Percentiles rank a stretch among this genome's conserved stretches.
Conservation (phyloP, 1,284 basidiomycete species). For the Schizophyllum commune region DNA sequence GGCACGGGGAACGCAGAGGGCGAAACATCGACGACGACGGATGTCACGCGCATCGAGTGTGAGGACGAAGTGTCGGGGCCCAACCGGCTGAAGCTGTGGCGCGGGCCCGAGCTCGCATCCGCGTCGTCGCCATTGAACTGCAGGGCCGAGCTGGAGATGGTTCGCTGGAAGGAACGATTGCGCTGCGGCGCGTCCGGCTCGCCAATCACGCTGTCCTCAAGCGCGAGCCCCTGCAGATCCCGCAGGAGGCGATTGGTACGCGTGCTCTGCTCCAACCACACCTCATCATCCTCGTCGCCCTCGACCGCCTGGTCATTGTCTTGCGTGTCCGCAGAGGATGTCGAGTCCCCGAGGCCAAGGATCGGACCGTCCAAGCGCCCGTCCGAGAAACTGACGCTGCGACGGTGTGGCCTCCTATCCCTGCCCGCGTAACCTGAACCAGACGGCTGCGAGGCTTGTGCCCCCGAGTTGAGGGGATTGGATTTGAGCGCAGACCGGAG, state of each 20-base stretch:
- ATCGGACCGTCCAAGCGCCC: conserved; percentile 83
- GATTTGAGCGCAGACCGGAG: conserved; percentile 49
- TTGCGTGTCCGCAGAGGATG: background rate
- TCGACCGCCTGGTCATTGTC: background rate
- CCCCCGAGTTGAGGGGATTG: conserved; percentile 8
- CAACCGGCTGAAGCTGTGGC: background rate
- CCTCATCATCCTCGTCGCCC: background rate
- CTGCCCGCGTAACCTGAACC: background rate
- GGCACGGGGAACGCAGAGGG: background rate
- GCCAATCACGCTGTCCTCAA: background rate
- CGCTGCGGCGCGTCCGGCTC: background rate
- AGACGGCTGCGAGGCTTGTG: background rate
- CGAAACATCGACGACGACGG: background rate
- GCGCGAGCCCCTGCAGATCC: background rate
- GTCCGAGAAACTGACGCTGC: conserved; percentile 93
- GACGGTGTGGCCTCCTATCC: conserved; percentile 32
- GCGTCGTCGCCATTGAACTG: background rate
- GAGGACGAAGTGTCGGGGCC: background rate
- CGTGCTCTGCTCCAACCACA: background rate
- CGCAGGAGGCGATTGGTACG: background rate
- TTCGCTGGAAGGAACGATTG: background rate
- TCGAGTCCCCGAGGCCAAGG: conserved; percentile 35
- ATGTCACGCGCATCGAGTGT: background rate
- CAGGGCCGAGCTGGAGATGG: background rate
- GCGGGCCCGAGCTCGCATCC: background rate